Evolutionary conservation across 1,139 yeast species (phyloP), one percentile per base, ranked within the genome.

Genomic region (Nakaseomyces kungkrabaensis): DNA sequence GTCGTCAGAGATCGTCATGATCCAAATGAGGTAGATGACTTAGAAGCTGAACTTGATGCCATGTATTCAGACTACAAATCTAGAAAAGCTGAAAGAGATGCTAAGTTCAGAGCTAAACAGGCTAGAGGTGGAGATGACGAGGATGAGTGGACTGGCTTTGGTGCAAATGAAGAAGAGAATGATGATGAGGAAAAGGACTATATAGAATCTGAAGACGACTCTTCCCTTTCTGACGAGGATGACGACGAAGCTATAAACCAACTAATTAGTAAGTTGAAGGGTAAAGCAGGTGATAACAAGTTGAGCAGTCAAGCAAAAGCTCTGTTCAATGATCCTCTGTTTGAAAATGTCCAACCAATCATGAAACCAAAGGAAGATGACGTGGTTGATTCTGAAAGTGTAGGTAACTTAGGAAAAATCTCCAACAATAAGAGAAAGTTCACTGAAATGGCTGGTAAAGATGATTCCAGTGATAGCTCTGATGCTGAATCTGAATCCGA

Each of bases 141-240:
- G 54, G 92, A 81, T 55, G 85, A 79, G 48, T 92, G 97, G 97
- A 85, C 82, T 46, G 97, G 97, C 46, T 83, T 90, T 54, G 68
- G 74, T 26, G 78, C 76, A 7, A 68, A 70, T 33, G 57, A 59
- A 25, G 69, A 69, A 33, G 75, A 67, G 17, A 72, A 70, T 44
- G 74, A 72, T 31, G 77, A 74, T 46, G 74, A 72, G 49, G 74
- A 60, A 32, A 56, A 61, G 13, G 67, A 62, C 38, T 58, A 62
- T 42, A 61, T 60, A 32, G 67, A 68, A 45, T 73, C 66, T 17
- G 37, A 72, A 32, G 72, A 68, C 25, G 74, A 67, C 31, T 59
- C 65, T 43, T 73, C 68, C 29, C 46, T 60, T 22, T 64, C 66
- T 5, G 81, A 77, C 51, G 75, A 76, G 40, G 88, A 84, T 62